Evolutionary conservation across 108 stramenopile species (phyloP), one percentile per base, ranked within the genome.

Genomic region (Pinguiococcus pyrenoidosus): DNA sequence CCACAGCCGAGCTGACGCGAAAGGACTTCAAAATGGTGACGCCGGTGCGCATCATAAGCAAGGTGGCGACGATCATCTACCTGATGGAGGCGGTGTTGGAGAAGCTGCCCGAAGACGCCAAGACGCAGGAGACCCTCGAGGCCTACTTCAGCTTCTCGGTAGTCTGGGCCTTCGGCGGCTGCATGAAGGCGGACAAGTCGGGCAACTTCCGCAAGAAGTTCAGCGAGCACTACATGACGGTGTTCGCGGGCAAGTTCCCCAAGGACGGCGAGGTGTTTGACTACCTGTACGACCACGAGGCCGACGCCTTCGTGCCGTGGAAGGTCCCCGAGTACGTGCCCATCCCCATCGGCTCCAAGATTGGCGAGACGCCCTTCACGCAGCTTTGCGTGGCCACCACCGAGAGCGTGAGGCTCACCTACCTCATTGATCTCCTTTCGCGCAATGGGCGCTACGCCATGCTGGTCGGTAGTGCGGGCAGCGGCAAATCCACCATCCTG

Each of bases 151-250:
- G 74, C 32, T 80, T 79, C 35, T 78, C 75, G n/a, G 69, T 77
- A 17, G 72, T 79, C 51, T 87, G 86, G 86, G 81, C 83, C n/a
- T 87, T 87, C 62, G 86, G 86, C n/a, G 84, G 84, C 33, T 66
- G 82, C 24, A 82, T 87, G 75, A 57, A 74, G 10, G 74, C 79
- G 36, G 84, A 87, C 67, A 82, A 84, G 76, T 29, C 64, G 10
- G 72, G 68, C 27, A 76, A 84, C 71, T 81, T 74, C 56, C 74
- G 82, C 30, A 74, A 74, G 42, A 71, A 72, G 17, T 87, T 87
- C 55, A 72, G 62, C 32, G 80, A 82, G 37, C 62, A 73, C 39
- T 78, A 83, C 37, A 36, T 60, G 14, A 51, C 69, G 22, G 58
- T 57, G 17, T 81, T 83, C 39, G 44, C 55, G 6, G 75, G 77